These are phyloP conservation scores for Medicago lupulina DNA, from an alignment of 306 rosid species.

Conservation along the genomic window DNA sequence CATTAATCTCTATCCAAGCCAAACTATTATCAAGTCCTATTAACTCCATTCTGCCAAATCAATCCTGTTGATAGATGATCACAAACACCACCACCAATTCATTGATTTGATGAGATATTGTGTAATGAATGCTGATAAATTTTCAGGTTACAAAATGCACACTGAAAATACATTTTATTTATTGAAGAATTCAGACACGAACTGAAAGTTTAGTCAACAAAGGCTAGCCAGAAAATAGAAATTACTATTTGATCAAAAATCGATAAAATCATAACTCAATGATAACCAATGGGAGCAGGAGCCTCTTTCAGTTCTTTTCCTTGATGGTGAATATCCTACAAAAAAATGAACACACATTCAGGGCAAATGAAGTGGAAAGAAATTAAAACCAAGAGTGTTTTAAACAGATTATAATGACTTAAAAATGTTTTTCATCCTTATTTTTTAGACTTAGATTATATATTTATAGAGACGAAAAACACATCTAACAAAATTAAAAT, in stretches of 20 bases:
- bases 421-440: too few relatives aligned
- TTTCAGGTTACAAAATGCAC: neutral
- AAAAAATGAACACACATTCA: neutral
- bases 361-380: neutral
- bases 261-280: slow-evolving; percentile 32
- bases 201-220: neutral
- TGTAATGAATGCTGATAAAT: neutral
- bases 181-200: neutral
- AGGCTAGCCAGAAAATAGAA: neutral
- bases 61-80: neutral
- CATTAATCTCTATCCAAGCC: too few relatives aligned
- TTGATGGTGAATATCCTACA: slow-evolving; percentile 58
- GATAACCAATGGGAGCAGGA: slow-evolving; percentile 57
- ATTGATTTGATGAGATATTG: neutral
- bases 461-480: neutral
- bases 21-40: neutral
- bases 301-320: slow-evolving; percentile 55
- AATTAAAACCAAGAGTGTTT: neutral
- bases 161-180: slow-evolving; percentile 7
- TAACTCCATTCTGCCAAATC: neutral
- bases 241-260: neutral
- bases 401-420: neutral
- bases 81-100: too few relatives aligned
- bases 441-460: too few relatives aligned
- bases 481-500: neutral